These are phyloP conservation scores for Scheffersomyces amazonensis DNA, from an alignment of 805 yeast genomes.

Conservation along the genomic window DNA sequence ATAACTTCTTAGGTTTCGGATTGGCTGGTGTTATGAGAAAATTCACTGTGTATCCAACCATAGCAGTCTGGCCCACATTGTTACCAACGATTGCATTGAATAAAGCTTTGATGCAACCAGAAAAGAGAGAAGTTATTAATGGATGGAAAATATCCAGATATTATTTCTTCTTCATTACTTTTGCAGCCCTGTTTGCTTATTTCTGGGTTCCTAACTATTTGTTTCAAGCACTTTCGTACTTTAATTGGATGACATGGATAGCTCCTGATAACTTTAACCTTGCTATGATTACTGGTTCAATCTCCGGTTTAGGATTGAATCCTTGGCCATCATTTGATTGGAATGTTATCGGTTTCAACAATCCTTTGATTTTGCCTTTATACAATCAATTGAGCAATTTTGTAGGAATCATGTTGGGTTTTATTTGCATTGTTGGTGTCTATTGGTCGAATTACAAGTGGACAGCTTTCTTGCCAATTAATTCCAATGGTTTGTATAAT, in stretches of 20 bases:
- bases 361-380: slow-evolving; percentile 42
- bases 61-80: slow-evolving; percentile 24
- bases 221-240: slow-evolving; percentile 39
- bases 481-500: slow-evolving; percentile 44
- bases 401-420: slow-evolving; percentile 16
- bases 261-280: slow-evolving; percentile 47
- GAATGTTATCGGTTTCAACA: slow-evolving; percentile 26
- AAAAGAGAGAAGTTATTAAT: slow-evolving; percentile 21
- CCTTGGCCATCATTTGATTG: slow-evolving; percentile 56
- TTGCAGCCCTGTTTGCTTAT: slow-evolving; percentile 31
- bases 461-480: slow-evolving; percentile 29
- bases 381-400: slow-evolving; percentile 16
- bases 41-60: slow-evolving; percentile 21
- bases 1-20: slow-evolving; percentile 27
- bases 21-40: slow-evolving; percentile 26
- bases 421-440: slow-evolving; percentile 16
- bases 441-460: slow-evolving; percentile 19
- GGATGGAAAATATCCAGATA: slow-evolving; percentile 29
- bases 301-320: slow-evolving; percentile 48
- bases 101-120: slow-evolving; percentile 21
- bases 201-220: slow-evolving; percentile 47
- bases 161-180: slow-evolving; percentile 15
- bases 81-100: slow-evolving; percentile 27
- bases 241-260: slow-evolving; percentile 62
- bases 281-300: slow-evolving; percentile 46